Percentiles rank a stretch among this genome's conserved stretches.
Conservation (phyloP, 257 asterid species). For the Knoxia roxburghii region DNA sequence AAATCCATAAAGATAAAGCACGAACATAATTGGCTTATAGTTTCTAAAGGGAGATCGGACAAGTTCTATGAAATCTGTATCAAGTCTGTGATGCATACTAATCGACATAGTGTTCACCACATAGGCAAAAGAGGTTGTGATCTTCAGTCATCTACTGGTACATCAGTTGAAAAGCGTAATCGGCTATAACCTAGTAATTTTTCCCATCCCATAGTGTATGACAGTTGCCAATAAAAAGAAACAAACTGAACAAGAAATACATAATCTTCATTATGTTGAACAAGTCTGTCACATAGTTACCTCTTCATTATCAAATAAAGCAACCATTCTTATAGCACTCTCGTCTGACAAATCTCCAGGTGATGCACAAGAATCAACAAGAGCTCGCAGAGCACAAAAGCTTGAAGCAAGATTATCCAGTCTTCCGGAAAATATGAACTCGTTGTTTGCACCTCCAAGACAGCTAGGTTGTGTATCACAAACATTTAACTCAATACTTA, state of each 20-base stretch:
- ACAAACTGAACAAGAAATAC: neutral
- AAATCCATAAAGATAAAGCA: neutral
- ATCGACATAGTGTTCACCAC: neutral
- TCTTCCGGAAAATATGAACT: conserved; percentile 97
- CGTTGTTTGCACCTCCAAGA: conserved; percentile 95
- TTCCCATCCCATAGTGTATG: neutral
- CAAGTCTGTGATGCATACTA: neutral
- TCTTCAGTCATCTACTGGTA: neutral
- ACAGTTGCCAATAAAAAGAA: neutral
- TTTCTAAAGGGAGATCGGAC: too few relatives aligned
- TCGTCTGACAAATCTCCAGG: conserved; percentile 68
- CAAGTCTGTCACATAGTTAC: conserved; percentile 31
- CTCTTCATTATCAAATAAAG: conserved; percentile 97
- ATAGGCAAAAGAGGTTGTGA: neutral
- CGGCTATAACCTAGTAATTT: neutral
- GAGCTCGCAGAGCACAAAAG: conserved; percentile 95
- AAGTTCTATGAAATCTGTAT: neutral
- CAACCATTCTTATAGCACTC: conserved; percentile 78
- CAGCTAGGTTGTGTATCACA: conserved; percentile 98
- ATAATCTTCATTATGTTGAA: neutral
- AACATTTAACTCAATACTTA: conserved; percentile 77
- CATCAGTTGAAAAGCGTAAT: neutral
- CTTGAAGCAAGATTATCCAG: conserved; percentile 96
- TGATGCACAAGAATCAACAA: conserved; percentile 70
- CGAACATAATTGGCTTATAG: neutral